Conservation (phyloP, 441 rosid species). For the Capsella rubella region DNA sequence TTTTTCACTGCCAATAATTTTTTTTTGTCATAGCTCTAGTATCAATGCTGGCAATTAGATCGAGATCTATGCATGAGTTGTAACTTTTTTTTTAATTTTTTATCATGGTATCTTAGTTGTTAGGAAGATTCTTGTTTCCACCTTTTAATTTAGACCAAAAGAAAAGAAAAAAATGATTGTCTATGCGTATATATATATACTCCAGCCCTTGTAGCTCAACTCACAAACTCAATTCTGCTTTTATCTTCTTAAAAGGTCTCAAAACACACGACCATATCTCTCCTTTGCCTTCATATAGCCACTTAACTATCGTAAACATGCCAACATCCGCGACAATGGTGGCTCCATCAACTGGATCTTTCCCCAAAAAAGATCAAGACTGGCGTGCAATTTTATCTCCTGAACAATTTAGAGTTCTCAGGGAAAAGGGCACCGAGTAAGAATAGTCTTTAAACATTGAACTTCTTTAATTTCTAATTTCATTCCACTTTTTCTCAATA, state of each 20-base stretch:
- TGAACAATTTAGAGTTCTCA: slow-evolving; percentile 73
- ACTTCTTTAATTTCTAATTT: neutral
- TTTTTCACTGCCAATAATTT: neutral
- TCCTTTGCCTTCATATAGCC: neutral
- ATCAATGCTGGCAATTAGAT: neutral
- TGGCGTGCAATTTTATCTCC: slow-evolving; percentile 82
- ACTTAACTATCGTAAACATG: neutral
- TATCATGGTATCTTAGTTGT: neutral
- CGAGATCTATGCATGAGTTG: neutral
- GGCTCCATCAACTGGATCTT: slow-evolving; percentile 57
- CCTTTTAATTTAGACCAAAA: neutral
- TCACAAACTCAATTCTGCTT: neutral
- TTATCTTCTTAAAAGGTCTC: neutral
- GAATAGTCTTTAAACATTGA: too few relatives aligned
- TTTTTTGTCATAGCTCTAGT: neutral
- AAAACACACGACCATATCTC: slow-evolving; percentile 1
- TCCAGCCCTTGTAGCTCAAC: neutral
- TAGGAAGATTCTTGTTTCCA: neutral
- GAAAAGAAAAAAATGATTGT: neutral
- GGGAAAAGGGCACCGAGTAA: slow-evolving; percentile 85
- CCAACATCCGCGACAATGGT: slow-evolving; percentile 35
- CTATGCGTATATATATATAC: neutral
- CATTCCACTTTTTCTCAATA: neutral
- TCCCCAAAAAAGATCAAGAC: slow-evolving; percentile 71
- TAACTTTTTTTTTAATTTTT: neutral